Base-by-base conservation (phyloP, 352 stramenopile genomes). In the Phytophthora brassicae region DNA sequence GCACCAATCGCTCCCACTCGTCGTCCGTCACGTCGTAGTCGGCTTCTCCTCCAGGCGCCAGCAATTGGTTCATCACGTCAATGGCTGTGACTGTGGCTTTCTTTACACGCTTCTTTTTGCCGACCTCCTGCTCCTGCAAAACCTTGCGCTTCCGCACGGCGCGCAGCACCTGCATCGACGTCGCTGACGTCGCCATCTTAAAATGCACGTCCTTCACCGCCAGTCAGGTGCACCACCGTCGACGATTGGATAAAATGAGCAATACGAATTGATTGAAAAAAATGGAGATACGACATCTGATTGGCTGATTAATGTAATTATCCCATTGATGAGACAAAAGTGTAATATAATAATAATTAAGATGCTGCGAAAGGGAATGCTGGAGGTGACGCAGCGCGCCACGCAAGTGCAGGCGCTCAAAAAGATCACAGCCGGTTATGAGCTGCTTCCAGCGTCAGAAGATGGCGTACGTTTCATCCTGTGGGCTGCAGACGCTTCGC, bases 1-100 rank as follows among this genome's bases (percentile, higher is more conserved):
- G 24, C 47, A 93, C 82, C 46, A 95, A 78, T 43, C 58, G 52
- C 43, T 94, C 77, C 73, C 83, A 95, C 59, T 94, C 80, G 36
- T 19, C 68, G 53, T 84, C 70, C 9, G 39, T 53, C 39, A 88
- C 80, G 31, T 74, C 56, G 70, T 90, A 89, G 59, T 68, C 81
- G 33, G 88, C 61, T 16, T 83, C 66, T 42, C 74, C 77, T 1
- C 36, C 52, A 12, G 68, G 68, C n/a, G 65, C 64, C 51, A 93
- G 60, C 42, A 85, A 63, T 38, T 60, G 53, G 48, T 90, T 79
- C 72, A 93, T 93, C 45, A 88, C 80, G 46, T 92, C 79, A 41
- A 89, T 81, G 24, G 84, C 84, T 20, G 82, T 75, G 20, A 78
- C 52, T 12, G 84, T 85, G 23, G 84, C 79, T 45, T 81, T 36